Percentiles rank a stretch among this genome's conserved stretches.
These are phyloP conservation scores for Aspergillus caelatus DNA, from an alignment of 2,329 filamentous ascomycete genomes.

Conservation along the genomic window DNA sequence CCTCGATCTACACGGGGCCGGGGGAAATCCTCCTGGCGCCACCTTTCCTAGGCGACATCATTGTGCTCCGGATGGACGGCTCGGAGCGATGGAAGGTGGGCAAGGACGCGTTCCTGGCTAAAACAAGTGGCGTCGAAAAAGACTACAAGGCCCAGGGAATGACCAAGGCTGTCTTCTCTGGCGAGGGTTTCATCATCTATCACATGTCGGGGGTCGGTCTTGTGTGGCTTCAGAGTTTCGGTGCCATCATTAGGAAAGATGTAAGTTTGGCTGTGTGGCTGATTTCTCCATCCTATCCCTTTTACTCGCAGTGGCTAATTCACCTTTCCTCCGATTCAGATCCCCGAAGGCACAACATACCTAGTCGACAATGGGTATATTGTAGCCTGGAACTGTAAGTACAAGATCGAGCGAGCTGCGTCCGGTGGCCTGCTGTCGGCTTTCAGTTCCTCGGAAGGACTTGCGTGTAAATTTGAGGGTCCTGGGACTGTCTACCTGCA, in stretches of 20 bases:
- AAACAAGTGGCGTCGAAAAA: slow-evolving; percentile 83
- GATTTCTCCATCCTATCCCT: no score
- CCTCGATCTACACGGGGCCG: slow-evolving; percentile 82
- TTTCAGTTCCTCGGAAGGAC: slow-evolving; percentile 77
- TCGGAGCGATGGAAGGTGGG: slow-evolving; percentile 76
- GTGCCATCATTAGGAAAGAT: slow-evolving; percentile 92
- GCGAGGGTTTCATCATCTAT: slow-evolving; percentile 89
- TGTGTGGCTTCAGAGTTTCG: slow-evolving; percentile 89
- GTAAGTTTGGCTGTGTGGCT: slow-evolving; percentile 48
- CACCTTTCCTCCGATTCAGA: slow-evolving; percentile 25
- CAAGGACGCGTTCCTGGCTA: slow-evolving; percentile 82
- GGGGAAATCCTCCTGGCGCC: slow-evolving; percentile 88
- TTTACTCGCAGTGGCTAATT: no score
- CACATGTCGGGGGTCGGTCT: slow-evolving; percentile 80
- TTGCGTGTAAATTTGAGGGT: slow-evolving; percentile 91
- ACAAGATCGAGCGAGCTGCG: slow-evolving; percentile 84
- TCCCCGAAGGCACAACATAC: slow-evolving; percentile 74
- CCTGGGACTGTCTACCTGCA: slow-evolving; percentile 92
- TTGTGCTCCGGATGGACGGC: slow-evolving; percentile 73
- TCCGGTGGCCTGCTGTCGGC: slow-evolving; percentile 93
- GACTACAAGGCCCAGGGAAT: slow-evolving; percentile 86
- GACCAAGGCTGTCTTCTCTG: slow-evolving; percentile 89
- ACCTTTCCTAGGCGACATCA: slow-evolving; percentile 78
- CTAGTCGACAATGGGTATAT: slow-evolving; percentile 92
- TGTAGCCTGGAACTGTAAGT: slow-evolving; percentile 96